Percentiles rank a stretch among this genome's conserved stretches.
phyloP scores from a whole-genome alignment of 768 basidiomycete species.

The Hemileccinum rubropunctum region DNA sequence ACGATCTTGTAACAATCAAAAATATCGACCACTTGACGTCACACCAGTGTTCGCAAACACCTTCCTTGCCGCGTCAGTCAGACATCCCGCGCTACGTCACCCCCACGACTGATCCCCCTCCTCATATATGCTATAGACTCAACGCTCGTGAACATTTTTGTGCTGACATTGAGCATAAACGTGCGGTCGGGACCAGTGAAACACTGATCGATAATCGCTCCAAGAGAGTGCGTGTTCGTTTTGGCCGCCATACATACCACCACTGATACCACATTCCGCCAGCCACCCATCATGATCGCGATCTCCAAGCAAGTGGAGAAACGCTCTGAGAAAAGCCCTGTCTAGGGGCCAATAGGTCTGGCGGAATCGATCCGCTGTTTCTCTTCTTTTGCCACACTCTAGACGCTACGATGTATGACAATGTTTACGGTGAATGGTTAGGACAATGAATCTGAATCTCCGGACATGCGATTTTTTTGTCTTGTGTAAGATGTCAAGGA shows the following conservation, averaged over 20 bases:
- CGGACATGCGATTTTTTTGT: background rate
- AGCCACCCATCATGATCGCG: conserved; percentile 17
- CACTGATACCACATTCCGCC: background rate
- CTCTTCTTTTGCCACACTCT: too few species aligned
- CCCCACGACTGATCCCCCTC: background rate
- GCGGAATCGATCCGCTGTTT: too few species aligned
- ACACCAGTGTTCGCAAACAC: conserved; percentile 19
- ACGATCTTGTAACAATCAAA: too few species aligned
- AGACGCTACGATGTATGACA: background rate
- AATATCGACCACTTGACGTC: background rate
- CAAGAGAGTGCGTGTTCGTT: conserved; percentile 6
- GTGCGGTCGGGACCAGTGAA: background rate
- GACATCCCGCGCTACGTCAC: background rate
- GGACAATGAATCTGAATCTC: background rate
- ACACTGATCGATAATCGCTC: conserved; percentile 1
- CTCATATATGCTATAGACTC: conserved; percentile 3
- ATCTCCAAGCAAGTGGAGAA: conserved; percentile 12
- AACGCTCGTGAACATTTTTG: conserved; percentile 7
- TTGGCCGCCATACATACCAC: background rate
- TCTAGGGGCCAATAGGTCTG: too few species aligned
- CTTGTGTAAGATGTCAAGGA: background rate
- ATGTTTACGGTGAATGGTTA: background rate
- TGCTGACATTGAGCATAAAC: conserved; percentile 16
- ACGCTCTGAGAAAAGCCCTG: conserved; percentile 1
- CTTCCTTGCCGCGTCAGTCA: conserved; percentile 17